Percentiles rank a stretch among this genome's conserved stretches.
phyloP scores from a whole-genome alignment of 257 asterid species.

The Penstemon davidsonii region DNA sequence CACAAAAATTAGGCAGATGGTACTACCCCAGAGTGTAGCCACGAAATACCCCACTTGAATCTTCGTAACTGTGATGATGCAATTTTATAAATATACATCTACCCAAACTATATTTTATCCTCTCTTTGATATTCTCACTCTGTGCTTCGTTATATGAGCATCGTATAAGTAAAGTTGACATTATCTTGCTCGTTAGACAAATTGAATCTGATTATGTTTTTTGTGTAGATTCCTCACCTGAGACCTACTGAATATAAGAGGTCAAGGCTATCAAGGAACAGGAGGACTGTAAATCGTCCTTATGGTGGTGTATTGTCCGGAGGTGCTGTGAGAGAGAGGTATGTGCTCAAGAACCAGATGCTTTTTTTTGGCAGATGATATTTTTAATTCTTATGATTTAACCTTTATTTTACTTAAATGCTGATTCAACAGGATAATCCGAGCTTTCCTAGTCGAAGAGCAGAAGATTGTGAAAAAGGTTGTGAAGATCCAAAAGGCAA shows the following conservation, averaged over 20 bases:
- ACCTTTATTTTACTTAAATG: neutral
- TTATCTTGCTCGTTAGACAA: too few relatives aligned
- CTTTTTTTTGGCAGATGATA: neutral
- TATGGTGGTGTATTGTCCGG: conserved; percentile 77
- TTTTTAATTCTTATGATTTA: neutral
- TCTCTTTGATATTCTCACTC: too few relatives aligned
- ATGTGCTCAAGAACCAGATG: too few relatives aligned
- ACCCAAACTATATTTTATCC: too few relatives aligned
- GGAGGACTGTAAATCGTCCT: conserved; percentile 76
- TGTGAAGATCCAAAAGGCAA: conserved; percentile 68
- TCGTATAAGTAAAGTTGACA: too few relatives aligned
- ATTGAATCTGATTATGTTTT: too few relatives aligned
- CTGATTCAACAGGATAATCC: conserved; percentile 47
- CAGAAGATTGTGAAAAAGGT: conserved; percentile 74
- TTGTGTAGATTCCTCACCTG: conserved; percentile 63
- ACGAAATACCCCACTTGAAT: too few relatives aligned
- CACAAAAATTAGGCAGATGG: too few relatives aligned
- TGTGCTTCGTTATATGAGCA: too few relatives aligned
- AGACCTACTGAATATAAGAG: conserved; percentile 81
- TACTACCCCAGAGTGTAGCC: too few relatives aligned
- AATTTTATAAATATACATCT: too few relatives aligned
- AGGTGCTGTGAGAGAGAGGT: conserved; percentile 73
- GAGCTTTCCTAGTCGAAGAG: conserved; percentile 77
- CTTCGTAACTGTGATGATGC: too few relatives aligned
- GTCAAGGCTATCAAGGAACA: conserved; percentile 63